Evolutionary conservation across 129 eudicot species (phyloP).

Genomic region (Centella asiatica): DNA sequence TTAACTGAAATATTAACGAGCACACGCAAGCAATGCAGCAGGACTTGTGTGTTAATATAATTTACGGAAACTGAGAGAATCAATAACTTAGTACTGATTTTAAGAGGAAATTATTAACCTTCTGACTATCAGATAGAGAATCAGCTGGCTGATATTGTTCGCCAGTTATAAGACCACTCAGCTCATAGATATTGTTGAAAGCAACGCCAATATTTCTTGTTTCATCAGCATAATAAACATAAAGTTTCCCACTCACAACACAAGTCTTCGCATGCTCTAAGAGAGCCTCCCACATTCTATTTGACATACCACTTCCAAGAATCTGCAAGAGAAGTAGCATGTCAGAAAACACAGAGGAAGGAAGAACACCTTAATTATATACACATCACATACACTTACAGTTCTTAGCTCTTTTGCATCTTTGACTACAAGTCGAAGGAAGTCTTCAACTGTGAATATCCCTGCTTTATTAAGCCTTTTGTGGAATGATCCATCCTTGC

Average conservation of each 20-base stretch:
- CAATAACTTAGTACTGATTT: background rate
- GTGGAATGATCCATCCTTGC: conserved; percentile 93
- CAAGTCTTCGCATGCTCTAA: conserved; percentile 85
- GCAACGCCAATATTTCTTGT: conserved; percentile 61
- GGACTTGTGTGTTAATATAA: background rate
- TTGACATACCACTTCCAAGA: conserved; percentile 96
- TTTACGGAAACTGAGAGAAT: background rate
- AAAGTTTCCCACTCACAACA: conserved; percentile 71
- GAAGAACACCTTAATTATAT: background rate
- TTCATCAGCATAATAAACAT: conserved; percentile 70
- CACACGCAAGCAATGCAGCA: background rate
- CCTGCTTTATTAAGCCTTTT: conserved; percentile 64
- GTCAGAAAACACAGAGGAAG: conserved; percentile 5
- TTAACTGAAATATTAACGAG: background rate
- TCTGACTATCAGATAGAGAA: conserved; percentile 72
- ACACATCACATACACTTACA: conserved; percentile 36
- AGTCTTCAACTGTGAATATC: conserved; percentile 70
- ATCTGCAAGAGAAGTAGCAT: conserved; percentile 29
- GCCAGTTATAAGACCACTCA: conserved; percentile 70
- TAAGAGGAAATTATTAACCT: conserved; percentile 31
- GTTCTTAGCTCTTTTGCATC: conserved; percentile 56
- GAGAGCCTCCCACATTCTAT: conserved; percentile 94
- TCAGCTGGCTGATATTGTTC: conserved; percentile 66
- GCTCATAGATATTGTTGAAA: conserved; percentile 78
- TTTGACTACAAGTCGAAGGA: conserved; percentile 65